These are phyloP conservation scores for Mortierella sp. DNA, from an alignment of 371 early-diverging fungal species.

Conservation along the genomic window DNA sequence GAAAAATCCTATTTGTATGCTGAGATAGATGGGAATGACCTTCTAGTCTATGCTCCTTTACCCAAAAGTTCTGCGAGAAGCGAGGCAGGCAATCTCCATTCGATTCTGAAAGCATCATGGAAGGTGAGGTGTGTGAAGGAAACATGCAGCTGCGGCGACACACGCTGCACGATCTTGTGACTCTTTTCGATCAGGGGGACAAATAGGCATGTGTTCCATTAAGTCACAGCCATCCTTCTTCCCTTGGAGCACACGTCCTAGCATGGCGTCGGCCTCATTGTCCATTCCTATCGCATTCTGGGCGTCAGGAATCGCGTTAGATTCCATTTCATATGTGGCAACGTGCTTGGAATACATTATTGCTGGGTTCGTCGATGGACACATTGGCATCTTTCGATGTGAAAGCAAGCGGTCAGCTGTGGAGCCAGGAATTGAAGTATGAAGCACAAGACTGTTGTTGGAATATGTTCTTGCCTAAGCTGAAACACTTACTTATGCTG, in stretches of 20 bases:
- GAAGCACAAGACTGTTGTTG: not conserved
- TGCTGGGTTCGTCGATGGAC: conserved; percentile 69
- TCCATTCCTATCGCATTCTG: conserved; percentile 52
- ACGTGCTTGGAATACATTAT: conserved; percentile 54
- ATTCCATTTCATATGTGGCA: conserved; percentile 21
- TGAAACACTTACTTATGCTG: not conserved
- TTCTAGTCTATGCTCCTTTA: not conserved
- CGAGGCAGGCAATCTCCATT: conserved; percentile 6
- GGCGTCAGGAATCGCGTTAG: conserved; percentile 19
- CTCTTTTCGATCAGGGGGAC: too few species aligned
- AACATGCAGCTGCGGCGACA: too few species aligned
- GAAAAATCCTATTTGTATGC: not conserved
- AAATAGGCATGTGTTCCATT: too few species aligned
- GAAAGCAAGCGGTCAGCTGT: not conserved
- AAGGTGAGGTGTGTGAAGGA: too few species aligned
- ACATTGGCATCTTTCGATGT: conserved; percentile 63
- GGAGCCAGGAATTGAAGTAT: not conserved
- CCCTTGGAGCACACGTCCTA: not conserved
- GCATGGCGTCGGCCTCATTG: conserved; percentile 32
- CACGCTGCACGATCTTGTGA: too few species aligned
- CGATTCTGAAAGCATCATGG: too few species aligned
- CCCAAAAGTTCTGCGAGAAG: conserved; percentile 50
- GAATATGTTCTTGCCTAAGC: not conserved
- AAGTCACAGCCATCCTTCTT: too few species aligned
- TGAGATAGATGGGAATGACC: not conserved